Base-by-base conservation (phyloP, 2,329 filamentous ascomycete species). In the Ambrosiella xylebori region DNA sequence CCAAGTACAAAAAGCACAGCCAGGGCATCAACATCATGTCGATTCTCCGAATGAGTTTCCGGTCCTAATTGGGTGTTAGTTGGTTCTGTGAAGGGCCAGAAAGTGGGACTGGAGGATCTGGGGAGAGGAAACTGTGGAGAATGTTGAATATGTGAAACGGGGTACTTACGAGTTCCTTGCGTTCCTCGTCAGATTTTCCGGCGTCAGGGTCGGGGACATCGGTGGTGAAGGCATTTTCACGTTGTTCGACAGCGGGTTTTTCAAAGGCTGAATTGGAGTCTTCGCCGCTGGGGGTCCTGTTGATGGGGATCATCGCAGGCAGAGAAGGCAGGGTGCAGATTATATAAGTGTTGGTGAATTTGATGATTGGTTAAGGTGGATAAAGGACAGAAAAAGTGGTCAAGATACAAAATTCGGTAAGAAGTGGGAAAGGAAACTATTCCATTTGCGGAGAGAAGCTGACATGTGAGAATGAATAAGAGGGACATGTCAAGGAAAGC, bases 1-100 rank as follows among this genome's bases (percentile, higher is more conserved):
- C 75, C 1, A 90, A 74, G 64, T 89, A 89, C 39, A 89, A 74
- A 53, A 88, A 72, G 59, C 80, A 84, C 11, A 88, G 77, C 71
- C 80, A 84, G 41, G 81, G 82, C 49, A 84, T 81, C 1, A 84
- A 70, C 57, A 73, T 73, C 19, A 76, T 63, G 64, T 85, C 82
- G 17, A 85, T 71, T 66, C 79, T 84, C 65, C 80, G 74, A 8
- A 85, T 65, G 1, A 85, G 70, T 64, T 76, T 78, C 61, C 75
- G 76, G 63, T 85, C 82, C 82, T 85, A 59, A 54, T 40, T 47
- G 8, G 61, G 17, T 13, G 37, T 41, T 38, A 35, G 35, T 53
- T 47, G n/a, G 44, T 47, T 27, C 27, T 3, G 3, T 27, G 27
- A 3, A 3, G 40, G 11, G 3, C n/a, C 11, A 3, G 40, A 12